phyloP scores from a whole-genome alignment of 768 basidiomycete genomes.

The Mycena metata region DNA sequence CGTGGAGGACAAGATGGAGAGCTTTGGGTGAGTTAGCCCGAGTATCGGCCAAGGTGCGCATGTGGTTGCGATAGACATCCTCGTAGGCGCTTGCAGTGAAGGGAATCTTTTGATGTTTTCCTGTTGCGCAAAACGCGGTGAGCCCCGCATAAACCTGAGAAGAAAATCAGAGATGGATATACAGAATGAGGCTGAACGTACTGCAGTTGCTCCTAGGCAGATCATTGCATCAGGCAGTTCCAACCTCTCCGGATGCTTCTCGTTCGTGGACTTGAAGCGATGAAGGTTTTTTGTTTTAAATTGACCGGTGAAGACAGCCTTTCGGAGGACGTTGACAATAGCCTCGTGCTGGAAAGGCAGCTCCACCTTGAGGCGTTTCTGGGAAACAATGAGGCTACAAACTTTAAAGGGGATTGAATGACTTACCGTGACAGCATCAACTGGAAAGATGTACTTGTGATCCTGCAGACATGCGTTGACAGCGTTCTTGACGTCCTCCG shows the following conservation, averaged over 20 bases:
- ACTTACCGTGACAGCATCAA: not conserved
- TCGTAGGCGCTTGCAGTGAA: conserved; percentile 12
- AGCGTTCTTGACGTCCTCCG: not conserved
- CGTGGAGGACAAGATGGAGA: not conserved
- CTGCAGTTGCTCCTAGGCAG: not conserved
- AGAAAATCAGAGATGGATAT: too few species aligned
- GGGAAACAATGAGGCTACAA: too few species aligned
- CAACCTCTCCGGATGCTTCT: not conserved
- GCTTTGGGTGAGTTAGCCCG: not conserved
- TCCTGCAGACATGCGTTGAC: conserved; percentile 24
- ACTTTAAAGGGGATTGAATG: too few species aligned
- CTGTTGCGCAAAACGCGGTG: not conserved
- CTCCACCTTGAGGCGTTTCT: too few species aligned
- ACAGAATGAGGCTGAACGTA: not conserved
- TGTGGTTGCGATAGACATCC: conserved; percentile 7
- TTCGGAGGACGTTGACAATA: not conserved
- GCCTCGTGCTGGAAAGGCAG: not conserved
- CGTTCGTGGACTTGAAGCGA: not conserved
- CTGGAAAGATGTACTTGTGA: conserved; percentile 22
- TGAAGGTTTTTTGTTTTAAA: not conserved
- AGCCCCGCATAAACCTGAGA: conserved; percentile 1
- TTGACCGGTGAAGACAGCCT: not conserved
- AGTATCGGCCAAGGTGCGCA: not conserved
- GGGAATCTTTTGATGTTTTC: conserved; percentile 2
- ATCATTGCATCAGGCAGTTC: conserved; percentile 5